phyloP scores from a whole-genome alignment of 371 early-diverging fungal genomes.

The Amoeboaphelidium protococcarum region DNA sequence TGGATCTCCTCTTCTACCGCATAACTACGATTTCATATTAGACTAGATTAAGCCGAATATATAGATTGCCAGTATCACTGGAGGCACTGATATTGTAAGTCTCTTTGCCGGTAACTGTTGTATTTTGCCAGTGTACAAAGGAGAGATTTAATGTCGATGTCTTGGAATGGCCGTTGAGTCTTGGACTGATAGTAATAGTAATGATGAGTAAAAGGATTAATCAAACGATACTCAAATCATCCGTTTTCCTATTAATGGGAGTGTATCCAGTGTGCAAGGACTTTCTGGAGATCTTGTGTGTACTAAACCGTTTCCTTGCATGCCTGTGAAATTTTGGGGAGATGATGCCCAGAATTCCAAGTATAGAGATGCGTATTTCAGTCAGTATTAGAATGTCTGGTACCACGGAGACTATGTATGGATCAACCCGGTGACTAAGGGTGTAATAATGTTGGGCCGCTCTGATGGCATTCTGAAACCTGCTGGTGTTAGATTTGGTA shows the following conservation, averaged over 20 bases:
- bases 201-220: too few species aligned
- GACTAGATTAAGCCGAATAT: slow-evolving; percentile 47
- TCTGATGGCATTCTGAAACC: slow-evolving; percentile 90
- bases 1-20: slow-evolving; percentile 75
- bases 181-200: slow-evolving; percentile 31
- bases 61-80: slow-evolving; percentile 70
- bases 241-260: slow-evolving; percentile 14
- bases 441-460: slow-evolving; percentile 82
- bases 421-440: slow-evolving; percentile 57
- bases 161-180: slow-evolving; percentile 84
- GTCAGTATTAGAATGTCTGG: slow-evolving; percentile 54
- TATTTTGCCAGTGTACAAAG: slow-evolving; percentile 64
- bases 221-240: too few species aligned
- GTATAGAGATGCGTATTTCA: slow-evolving; percentile 72
- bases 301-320: slow-evolving; percentile 72
- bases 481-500: slow-evolving; percentile 76
- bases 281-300: slow-evolving; percentile 73
- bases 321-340: slow-evolving; percentile 86
- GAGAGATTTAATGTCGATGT: slow-evolving; percentile 74
- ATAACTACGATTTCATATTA: slow-evolving; percentile 72
- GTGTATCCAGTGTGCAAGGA: slow-evolving; percentile 34
- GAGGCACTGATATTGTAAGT: slow-evolving; percentile 84
- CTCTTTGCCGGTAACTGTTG: slow-evolving; percentile 71
- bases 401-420: slow-evolving; percentile 82
- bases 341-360: slow-evolving; percentile 32